Base-by-base conservation (phyloP, 108 stramenopile species). In the Cyclotella sp. region DNA sequence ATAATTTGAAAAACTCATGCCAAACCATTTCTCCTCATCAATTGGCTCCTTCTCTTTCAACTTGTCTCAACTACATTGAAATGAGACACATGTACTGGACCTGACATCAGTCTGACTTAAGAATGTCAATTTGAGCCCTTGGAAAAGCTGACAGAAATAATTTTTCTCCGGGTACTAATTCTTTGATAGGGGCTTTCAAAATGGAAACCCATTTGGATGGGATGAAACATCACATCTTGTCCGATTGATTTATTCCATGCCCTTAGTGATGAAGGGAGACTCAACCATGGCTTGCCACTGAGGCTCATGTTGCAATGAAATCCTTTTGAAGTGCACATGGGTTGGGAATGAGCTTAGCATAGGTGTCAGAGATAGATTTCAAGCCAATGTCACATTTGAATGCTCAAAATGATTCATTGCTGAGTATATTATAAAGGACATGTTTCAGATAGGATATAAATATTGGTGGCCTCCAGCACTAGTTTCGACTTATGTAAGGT, bases 221-320 rank as follows among this genome's bases (percentile, higher is more conserved):
- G 76, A 71, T 21, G 53, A 51, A 5, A 54, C 63, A 28, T 54
- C 61, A 39, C 72, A 73, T 39, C 72, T 46, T 22, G 77, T 63
- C n/a, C 74, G 76, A 66, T 87, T 78, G 77, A 84, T 84, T 0
- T 60, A 40, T 3, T 62, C 62, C 16, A 5, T 16, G 18, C 83
- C 83, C 40, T 45, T 57, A 84, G 24, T 15, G 78, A 79, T 7
- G 68, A 71, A 8, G 78, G 78, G 7, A 67, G 44, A 42, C 70
- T 73, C 18, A 85, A 51, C 87, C 87, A 88, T 62, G 85, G 87
- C 87, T 85, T 88, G 10, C 84, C 87, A 39, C 84, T 88, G 71
- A 76, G 79, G 30, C 53, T 52, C 72, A 69, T 30, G 84, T 84
- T 42, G 61, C 59, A 9, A 83, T 69, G 53, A 81, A 86, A 0